Evolutionary conservation across 1,139 yeast species (phyloP).

Genomic region (Diutina sp.): DNA sequence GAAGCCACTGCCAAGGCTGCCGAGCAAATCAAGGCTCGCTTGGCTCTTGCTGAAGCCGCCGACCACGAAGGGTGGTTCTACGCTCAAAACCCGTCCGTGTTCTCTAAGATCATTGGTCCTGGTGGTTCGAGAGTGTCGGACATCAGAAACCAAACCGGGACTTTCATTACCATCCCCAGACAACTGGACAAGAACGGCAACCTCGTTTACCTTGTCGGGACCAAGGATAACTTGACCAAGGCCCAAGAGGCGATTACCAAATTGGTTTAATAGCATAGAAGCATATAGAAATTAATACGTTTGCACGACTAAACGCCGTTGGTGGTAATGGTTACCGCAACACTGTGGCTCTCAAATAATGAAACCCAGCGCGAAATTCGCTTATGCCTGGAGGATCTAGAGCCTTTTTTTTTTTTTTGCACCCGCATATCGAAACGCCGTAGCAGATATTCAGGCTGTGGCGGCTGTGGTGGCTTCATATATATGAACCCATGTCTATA

Average conservation of each 20-base stretch:
- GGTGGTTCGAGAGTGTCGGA: slow-evolving; percentile 57
- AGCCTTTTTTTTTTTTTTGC: too few relatives aligned
- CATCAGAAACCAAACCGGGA: slow-evolving; percentile 46
- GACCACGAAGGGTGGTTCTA: slow-evolving; percentile 26
- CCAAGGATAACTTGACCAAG: slow-evolving; percentile 12
- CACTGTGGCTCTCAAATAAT: not conserved
- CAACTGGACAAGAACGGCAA: slow-evolving; percentile 31
- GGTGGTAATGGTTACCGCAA: too few relatives aligned
- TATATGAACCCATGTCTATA: not conserved
- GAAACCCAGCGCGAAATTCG: not conserved
- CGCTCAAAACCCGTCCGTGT: slow-evolving; percentile 17
- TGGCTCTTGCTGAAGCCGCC: slow-evolving; percentile 22
- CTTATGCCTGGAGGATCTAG: not conserved
- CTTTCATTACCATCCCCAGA: slow-evolving; percentile 57
- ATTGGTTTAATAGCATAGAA: not conserved
- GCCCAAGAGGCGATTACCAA: slow-evolving; percentile 5
- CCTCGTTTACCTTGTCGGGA: slow-evolving; percentile 28
- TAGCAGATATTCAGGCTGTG: not conserved
- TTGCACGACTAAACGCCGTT: too few relatives aligned
- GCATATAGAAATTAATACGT: not conserved
- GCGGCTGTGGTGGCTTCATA: not conserved
- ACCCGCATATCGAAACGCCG: not conserved
- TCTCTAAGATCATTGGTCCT: slow-evolving; percentile 61
- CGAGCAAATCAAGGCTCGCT: slow-evolving; percentile 20
- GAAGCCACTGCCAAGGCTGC: slow-evolving; percentile 27